Evolutionary conservation across 495 filamentous ascomycete genomes (phyloP).

Genomic region (Xanthoparmelia taractica): DNA sequence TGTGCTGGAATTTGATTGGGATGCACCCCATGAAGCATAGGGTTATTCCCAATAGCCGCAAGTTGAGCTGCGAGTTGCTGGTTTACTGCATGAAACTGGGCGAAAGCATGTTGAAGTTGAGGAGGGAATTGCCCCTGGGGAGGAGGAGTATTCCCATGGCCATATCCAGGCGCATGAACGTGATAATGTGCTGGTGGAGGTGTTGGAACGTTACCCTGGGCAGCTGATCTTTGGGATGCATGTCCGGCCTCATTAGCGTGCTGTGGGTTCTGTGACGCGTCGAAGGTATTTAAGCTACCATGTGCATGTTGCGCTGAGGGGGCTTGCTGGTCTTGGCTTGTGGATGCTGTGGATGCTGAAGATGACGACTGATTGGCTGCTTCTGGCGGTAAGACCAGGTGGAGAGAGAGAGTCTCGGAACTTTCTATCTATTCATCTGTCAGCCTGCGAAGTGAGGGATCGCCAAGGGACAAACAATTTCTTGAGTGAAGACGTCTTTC

Average conservation of each 20-base stretch:
- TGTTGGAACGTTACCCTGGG: conserved; percentile 5
- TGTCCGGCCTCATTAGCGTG: neutral
- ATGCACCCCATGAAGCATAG: conserved; percentile 13
- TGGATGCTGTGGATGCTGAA: conserved; percentile 2
- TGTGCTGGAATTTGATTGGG: conserved; percentile 16
- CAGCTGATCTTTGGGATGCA: conserved; percentile 1
- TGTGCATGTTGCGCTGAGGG: conserved; percentile 7
- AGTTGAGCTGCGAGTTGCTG: conserved; percentile 22
- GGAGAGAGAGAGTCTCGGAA: conserved; percentile 45
- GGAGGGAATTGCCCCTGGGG: conserved; percentile 18
- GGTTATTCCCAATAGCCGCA: conserved; percentile 17
- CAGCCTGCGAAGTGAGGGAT: neutral
- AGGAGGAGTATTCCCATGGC: conserved; percentile 13
- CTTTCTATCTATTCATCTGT: conserved; percentile 36
- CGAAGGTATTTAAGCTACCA: neutral
- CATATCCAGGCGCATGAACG: conserved; percentile 9
- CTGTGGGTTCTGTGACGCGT: neutral
- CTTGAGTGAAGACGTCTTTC: conserved; percentile 48
- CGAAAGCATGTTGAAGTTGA: conserved; percentile 21
- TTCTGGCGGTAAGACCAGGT: conserved; percentile 52
- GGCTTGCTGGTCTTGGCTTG: conserved; percentile 5
- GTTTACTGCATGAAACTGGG: conserved; percentile 20
- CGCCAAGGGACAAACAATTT: conserved; percentile 41
- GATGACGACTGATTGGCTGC: conserved; percentile 13
- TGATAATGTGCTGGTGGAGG: conserved; percentile 1